A percentile compares a stretch with the other conserved stretches of the same genome.
These are phyloP conservation scores for Psilocybe azurescens DNA, from an alignment of 768 basidiomycete species.

Conservation along the genomic window DNA sequence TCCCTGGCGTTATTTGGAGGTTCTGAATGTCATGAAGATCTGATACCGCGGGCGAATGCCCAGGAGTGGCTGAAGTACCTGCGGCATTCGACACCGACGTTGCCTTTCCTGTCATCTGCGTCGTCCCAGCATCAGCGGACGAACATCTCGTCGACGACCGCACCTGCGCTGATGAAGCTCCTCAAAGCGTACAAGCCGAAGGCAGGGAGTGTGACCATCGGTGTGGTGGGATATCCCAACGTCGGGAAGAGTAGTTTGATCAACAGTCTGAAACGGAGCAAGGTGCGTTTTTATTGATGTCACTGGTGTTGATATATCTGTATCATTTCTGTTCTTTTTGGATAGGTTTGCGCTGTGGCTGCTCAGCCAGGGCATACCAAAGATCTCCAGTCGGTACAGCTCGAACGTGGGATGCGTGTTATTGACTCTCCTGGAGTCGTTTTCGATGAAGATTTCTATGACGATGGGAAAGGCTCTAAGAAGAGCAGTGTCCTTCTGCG, in stretches of 20 bases:
- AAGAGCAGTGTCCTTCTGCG: constrained; percentile 76
- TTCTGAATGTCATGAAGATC: constrained; percentile 53
- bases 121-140: constrained; percentile 79
- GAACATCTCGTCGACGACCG: constrained; percentile 80
- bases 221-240: constrained; percentile 96
- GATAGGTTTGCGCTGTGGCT: constrained; percentile 89
- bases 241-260: constrained; percentile 96
- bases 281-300: constrained; percentile 45
- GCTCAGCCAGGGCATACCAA: constrained; percentile 95
- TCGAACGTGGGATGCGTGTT: constrained; percentile 91
- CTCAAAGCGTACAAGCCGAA: constrained; percentile 84
- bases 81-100: constrained; percentile 90
- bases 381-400: constrained; percentile 86
- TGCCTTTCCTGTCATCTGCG: constrained; percentile 86
- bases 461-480: constrained; percentile 47
- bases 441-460: constrained; percentile 77
- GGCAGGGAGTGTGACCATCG: constrained; percentile 78
- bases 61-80: constrained; percentile 90
- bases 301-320: background rate
- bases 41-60: constrained; percentile 88
- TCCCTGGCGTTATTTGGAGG: background rate
- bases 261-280: constrained; percentile 88
- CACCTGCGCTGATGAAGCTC: constrained; percentile 78
- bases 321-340: background rate
- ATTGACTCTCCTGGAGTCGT: constrained; percentile 99